A percentile compares a stretch with the other conserved stretches of the same genome.
Conservation (phyloP, 345 rosid species). For the Citrus sinensis region DVS_A1.0 CM039163.1:4623501-4624000, state of each 20-base stretch:
- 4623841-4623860: not conserved
- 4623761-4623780: not conserved
- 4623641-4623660: not conserved
- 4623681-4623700: not conserved
- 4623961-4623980: not conserved
- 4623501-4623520: slow-evolving; percentile 79
- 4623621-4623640: slow-evolving; percentile 33
- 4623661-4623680: not conserved
- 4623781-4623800: not conserved
- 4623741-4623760: not conserved
- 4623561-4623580: slow-evolving; percentile 87
- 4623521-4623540: slow-evolving; percentile 75
- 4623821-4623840: not conserved
- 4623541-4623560: slow-evolving; percentile 79
- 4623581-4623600: slow-evolving; percentile 59
- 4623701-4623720: not conserved
- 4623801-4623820: not conserved
- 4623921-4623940: not conserved
- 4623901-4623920: not conserved
- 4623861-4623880: not conserved
- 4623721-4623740: not conserved
- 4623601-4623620: slow-evolving; percentile 83
- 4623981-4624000: not conserved
- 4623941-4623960: not conserved
- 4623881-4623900: not conserved